These are phyloP conservation scores for Coprinellus micaceus DNA, from an alignment of 768 basidiomycete species.

Conservation along the genomic window DNA sequence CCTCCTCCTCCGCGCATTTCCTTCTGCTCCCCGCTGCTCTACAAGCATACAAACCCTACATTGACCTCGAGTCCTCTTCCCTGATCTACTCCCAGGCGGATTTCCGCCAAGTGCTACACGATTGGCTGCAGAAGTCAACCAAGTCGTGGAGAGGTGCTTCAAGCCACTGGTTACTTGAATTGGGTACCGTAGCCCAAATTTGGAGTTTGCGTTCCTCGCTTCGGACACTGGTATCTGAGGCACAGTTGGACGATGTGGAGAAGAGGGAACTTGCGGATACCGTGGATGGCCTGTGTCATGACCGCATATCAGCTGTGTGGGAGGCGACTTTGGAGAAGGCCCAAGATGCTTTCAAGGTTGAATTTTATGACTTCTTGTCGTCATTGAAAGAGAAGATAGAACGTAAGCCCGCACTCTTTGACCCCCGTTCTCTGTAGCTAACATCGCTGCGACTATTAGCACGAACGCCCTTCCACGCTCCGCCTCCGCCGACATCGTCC, in stretches of 20 bases:
- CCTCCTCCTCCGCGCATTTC: constrained; percentile 84
- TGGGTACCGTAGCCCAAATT: constrained; percentile 61
- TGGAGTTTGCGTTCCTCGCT: constrained; percentile 65
- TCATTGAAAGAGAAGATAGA: neutral
- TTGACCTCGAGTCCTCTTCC: constrained; percentile 63
- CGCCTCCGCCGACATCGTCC: neutral
- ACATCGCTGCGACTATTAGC: no score
- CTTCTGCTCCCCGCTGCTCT: constrained; percentile 70
- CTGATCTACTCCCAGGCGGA: constrained; percentile 43
- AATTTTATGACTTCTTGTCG: constrained; percentile 23
- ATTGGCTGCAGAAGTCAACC: constrained; percentile 62
- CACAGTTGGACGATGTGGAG: constrained; percentile 49
- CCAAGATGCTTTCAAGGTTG: constrained; percentile 42
- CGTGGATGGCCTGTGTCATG: constrained; percentile 53
- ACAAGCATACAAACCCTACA: constrained; percentile 79
- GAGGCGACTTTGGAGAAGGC: constrained; percentile 40
- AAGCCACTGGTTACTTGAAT: constrained; percentile 53
- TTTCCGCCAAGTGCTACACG: constrained; percentile 45
- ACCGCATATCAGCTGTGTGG: constrained; percentile 60
- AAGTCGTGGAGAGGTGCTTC: constrained; percentile 42
- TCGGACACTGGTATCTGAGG: constrained; percentile 42
- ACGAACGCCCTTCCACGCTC: constrained; percentile 16
- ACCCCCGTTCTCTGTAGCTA: no score
- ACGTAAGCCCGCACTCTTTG: no score
- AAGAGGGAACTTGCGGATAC: constrained; percentile 35